Conservation (phyloP, 768 basidiomycete genomes). For the Mrakia hoshinonis region DNA sequence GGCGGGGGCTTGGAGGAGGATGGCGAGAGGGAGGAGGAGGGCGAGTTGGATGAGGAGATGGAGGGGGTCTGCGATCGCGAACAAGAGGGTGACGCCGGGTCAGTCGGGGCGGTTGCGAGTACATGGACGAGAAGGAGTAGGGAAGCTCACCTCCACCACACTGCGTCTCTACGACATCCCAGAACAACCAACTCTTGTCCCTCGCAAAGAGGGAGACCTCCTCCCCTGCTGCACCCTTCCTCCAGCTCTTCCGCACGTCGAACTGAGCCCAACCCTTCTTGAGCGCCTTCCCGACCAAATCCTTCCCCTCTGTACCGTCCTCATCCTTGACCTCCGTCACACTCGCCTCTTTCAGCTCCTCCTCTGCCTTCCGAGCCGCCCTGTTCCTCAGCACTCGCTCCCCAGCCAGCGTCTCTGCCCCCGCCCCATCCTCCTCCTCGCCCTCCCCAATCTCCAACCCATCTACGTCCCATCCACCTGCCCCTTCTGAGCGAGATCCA, state of each 20-base stretch:
- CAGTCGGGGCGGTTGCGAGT: background rate
- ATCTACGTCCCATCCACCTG: conserved; percentile 22
- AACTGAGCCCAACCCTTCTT: conserved; percentile 14
- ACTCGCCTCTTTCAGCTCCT: background rate
- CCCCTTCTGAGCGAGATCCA: background rate
- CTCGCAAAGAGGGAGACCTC: conserved; percentile 22
- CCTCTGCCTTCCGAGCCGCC: conserved; percentile 5
- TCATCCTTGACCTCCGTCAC: background rate
- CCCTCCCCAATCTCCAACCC: conserved; percentile 24
- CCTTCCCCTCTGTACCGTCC: background rate
- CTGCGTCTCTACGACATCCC: conserved; percentile 15
- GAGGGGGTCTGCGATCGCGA: conserved; percentile 2
- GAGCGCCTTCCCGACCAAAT: background rate
- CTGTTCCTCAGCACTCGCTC: conserved; percentile 24
- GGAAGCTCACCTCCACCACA: conserved; percentile 12
- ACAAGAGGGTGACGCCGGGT: background rate
- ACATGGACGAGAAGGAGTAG: too few relatives aligned
- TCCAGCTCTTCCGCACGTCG: conserved; percentile 27
- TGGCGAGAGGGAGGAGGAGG: conserved; percentile 13
- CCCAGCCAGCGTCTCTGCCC: conserved; percentile 2
- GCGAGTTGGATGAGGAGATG: conserved; percentile 19
- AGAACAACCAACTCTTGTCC: conserved; percentile 30
- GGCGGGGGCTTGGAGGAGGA: conserved; percentile 9
- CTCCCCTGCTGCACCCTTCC: conserved; percentile 15
- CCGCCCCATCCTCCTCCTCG: conserved; percentile 3